Percentiles rank a stretch among this genome's conserved stretches.
These are phyloP conservation scores for Suhomyces atakaporum DNA, from an alignment of 1,139 yeast species.

Conservation along the genomic window DNA sequence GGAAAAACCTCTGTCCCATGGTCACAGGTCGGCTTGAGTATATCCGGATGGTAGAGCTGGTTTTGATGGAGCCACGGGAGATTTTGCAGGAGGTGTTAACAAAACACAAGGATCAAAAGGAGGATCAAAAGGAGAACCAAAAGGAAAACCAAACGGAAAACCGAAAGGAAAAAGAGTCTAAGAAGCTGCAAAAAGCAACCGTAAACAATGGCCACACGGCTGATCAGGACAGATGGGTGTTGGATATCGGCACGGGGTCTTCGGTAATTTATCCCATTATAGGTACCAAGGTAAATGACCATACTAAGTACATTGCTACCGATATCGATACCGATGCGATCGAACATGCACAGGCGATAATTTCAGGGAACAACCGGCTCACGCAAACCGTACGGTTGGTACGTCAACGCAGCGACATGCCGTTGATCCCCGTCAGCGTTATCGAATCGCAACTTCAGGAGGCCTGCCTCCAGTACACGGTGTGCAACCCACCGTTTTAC, in stretches of 20 bases:
- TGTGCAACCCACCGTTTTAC: slow-evolving; percentile 30
- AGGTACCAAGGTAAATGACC: slow-evolving; percentile 8
- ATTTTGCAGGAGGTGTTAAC: slow-evolving; percentile 4
- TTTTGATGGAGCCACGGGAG: slow-evolving; percentile 15
- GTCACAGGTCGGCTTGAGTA: slow-evolving; percentile 23
- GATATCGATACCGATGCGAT: slow-evolving; percentile 20
- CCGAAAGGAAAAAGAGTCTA: neutral
- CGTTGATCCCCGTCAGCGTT: slow-evolving; percentile 7
- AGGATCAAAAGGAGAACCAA: neutral
- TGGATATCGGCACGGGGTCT: slow-evolving; percentile 29
- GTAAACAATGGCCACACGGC: too few species aligned
- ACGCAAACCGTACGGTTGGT: slow-evolving; percentile 4
- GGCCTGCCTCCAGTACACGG: slow-evolving; percentile 15
- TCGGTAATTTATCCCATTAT: slow-evolving; percentile 22
- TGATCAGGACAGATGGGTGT: slow-evolving; percentile 12
- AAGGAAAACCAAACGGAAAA: neutral
- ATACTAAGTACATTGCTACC: slow-evolving; percentile 18
- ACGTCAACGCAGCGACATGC: neutral
- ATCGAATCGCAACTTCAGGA: slow-evolving; percentile 1
- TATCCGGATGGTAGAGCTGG: slow-evolving; percentile 18
- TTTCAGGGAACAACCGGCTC: neutral
- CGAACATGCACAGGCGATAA: slow-evolving; percentile 12
- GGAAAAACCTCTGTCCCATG: slow-evolving; percentile 23
- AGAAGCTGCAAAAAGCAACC: too few species aligned
- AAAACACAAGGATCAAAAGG: neutral